Evolutionary conservation across 2,329 filamentous ascomycete genomes (phyloP), one percentile per base, ranked within the genome.

Genomic region (Colletotrichum godetiae): DNA sequence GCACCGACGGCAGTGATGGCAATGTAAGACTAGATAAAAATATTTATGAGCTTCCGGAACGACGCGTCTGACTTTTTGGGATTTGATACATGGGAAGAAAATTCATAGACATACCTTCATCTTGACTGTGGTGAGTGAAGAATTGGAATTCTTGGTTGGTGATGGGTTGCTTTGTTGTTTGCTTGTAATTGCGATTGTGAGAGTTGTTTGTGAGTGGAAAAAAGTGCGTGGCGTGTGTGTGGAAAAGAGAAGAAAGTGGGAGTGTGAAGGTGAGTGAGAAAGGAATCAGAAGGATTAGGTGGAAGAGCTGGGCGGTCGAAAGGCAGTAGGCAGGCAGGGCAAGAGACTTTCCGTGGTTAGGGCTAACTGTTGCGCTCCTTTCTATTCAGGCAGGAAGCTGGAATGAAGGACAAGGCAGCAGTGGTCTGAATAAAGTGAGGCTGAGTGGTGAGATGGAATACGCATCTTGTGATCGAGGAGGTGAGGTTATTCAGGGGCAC

Each of bases 51-150:
- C 10, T 42, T 63, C 8, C 42, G 11, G 42, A 22, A 31, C 15
- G 1, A 56, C 6, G 13, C 1, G 19, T 10, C 10, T 19, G 0
- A 27, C 27, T 2, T 29, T n/a, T 10, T 11, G 12, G 11, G 15
- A 7, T 0, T 5, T 1, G 19, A 42, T 3, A 10, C 4, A 29
- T 0, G 8, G 4, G 22, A 29, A 5, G 8, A 5, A 3, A 22
- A 7, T 24, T 13, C 4, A 31, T 3, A 3, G 0, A 71, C 67
- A 56, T 57, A 57, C 67, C 59, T 65, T 68, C 60, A 68, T 68
- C 27, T 27, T 68, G 35, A 31, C 27, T n/a, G 3, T 10, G 42
- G 22, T 49, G 42, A 49, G 42, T 49, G 42, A n/a, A 46, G 42
- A 49, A 49, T 49, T n/a, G 7, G 42, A 49, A 49, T 22, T 49